Evolutionary conservation across 768 basidiomycete species (phyloP).

Genomic region (Rhodotorula diobovata): DNA sequence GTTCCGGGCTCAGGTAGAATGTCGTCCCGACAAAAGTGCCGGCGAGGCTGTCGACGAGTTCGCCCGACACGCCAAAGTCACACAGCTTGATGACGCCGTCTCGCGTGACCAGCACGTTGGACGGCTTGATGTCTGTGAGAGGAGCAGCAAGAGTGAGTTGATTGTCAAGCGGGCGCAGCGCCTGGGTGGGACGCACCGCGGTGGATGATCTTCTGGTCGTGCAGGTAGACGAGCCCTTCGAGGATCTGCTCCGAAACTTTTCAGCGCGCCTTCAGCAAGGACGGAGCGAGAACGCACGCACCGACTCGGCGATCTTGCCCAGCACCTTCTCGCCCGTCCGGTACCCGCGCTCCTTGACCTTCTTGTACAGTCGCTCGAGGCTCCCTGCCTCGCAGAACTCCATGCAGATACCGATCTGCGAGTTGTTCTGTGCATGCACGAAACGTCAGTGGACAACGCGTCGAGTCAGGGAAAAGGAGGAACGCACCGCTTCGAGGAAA

Average conservation of each 20-base stretch:
- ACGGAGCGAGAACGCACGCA: slow-evolving; percentile 50
- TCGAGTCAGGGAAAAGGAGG: not conserved
- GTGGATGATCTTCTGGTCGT: slow-evolving; percentile 86
- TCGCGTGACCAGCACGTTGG: slow-evolving; percentile 52
- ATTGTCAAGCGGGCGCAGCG: not conserved
- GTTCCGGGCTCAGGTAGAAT: slow-evolving; percentile 70
- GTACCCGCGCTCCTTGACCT: slow-evolving; percentile 70
- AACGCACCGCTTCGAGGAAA: slow-evolving; percentile 50
- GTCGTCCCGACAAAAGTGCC: slow-evolving; percentile 53
- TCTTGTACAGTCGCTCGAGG: slow-evolving; percentile 79
- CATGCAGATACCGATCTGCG: slow-evolving; percentile 93
- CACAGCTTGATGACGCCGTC: slow-evolving; percentile 53
- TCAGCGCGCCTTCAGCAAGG: too few species aligned
- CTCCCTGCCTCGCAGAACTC: slow-evolving; percentile 83
- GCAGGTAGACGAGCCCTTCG: slow-evolving; percentile 88
- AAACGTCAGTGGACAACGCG: fast-evolving
- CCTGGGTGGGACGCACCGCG: slow-evolving; percentile 51
- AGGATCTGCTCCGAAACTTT: slow-evolving; percentile 57
- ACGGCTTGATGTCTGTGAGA: slow-evolving; percentile 52
- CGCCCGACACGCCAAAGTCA: slow-evolving; percentile 54
- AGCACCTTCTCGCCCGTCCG: slow-evolving; percentile 82
- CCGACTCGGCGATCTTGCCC: slow-evolving; percentile 88
- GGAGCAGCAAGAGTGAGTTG: not conserved
- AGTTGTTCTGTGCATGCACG: slow-evolving; percentile 47
- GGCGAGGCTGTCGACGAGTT: slow-evolving; percentile 52